Conservation (phyloP, 148 eudicot genomes). For the Nepenthes mirabilis region DNA sequence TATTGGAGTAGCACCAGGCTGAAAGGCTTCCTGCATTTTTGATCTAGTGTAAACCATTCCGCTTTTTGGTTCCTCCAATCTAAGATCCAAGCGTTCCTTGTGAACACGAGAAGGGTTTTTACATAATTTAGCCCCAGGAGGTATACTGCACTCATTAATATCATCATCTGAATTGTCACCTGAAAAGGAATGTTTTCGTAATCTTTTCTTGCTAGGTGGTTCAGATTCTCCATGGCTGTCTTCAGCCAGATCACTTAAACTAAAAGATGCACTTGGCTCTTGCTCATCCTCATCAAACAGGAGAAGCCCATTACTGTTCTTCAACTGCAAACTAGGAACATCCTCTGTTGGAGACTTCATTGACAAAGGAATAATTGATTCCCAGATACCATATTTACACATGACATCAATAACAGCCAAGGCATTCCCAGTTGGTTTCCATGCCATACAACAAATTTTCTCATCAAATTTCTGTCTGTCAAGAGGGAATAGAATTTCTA, state of each 20-base stretch:
- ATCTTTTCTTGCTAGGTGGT: slow-evolving; percentile 66
- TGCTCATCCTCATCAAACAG: slow-evolving; percentile 73
- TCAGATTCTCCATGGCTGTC: slow-evolving; percentile 52
- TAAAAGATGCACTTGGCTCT: slow-evolving; percentile 48
- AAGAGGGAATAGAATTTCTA: no score
- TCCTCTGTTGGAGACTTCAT: slow-evolving; percentile 95
- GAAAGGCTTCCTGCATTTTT: slow-evolving; percentile 85
- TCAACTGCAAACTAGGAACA: slow-evolving; percentile 45
- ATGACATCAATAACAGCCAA: slow-evolving; percentile 81
- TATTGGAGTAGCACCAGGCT: slow-evolving; percentile 84
- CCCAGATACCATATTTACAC: slow-evolving; percentile 97
- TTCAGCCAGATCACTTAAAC: slow-evolving; percentile 76
- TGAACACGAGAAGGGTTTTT: slow-evolving; percentile 36
- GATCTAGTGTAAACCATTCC: slow-evolving; percentile 12
- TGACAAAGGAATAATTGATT: slow-evolving; percentile 66
- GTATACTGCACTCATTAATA: slow-evolving; percentile 21
- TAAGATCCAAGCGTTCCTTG: slow-evolving; percentile 31
- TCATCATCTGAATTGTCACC: slow-evolving; percentile 46
- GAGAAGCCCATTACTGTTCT: slow-evolving; percentile 55
- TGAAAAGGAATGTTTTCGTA: slow-evolving; percentile 42
- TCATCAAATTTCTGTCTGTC: slow-evolving; percentile 89
- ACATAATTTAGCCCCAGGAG: slow-evolving; percentile 30
- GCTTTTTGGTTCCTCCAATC: slow-evolving; percentile 20
- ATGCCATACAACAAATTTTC: slow-evolving; percentile 65
- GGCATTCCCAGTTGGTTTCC: slow-evolving; percentile 94